Conservation (phyloP, 108 stramenopile species). For the Nitzschia putrida region DNA sequence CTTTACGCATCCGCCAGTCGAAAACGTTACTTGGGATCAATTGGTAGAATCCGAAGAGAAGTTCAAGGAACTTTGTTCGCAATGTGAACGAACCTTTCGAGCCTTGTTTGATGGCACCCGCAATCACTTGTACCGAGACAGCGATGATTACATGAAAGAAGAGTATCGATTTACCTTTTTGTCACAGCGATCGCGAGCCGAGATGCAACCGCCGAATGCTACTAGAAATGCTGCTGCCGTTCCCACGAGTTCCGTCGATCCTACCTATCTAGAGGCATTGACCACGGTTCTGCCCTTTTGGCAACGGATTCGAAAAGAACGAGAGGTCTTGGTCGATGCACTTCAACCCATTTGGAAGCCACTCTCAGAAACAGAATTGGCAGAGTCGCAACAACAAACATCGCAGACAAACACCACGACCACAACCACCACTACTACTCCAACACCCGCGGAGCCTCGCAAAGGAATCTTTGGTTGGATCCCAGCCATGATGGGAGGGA, state of each 20-base stretch:
- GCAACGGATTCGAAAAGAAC: slow-evolving; percentile 35
- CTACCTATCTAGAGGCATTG: neutral
- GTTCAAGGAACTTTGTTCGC: slow-evolving; percentile 18
- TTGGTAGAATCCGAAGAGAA: slow-evolving; percentile 25
- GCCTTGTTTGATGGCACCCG: neutral
- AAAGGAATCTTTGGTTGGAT: neutral
- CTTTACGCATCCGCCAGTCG: slow-evolving; percentile 3
- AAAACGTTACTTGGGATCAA: slow-evolving; percentile 9
- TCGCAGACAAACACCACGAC: neutral
- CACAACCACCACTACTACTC: neutral
- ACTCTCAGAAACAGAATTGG: neutral
- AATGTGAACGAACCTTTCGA: neutral
- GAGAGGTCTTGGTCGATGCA: slow-evolving; percentile 21
- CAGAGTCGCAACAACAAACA: neutral
- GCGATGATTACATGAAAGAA: neutral
- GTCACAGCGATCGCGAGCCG: neutral
- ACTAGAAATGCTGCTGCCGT: too few relatives aligned
- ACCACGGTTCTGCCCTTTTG: slow-evolving; percentile 24
- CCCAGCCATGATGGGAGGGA: neutral
- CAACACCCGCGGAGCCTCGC: neutral
- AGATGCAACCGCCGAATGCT: neutral
- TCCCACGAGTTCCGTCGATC: too few relatives aligned
- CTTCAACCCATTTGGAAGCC: slow-evolving; percentile 7
- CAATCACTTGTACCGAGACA: neutral
- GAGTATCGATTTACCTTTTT: neutral